Base-by-base conservation (phyloP, 2,329 filamentous ascomycete genomes). In the Colletotrichum aenigma region DNA sequence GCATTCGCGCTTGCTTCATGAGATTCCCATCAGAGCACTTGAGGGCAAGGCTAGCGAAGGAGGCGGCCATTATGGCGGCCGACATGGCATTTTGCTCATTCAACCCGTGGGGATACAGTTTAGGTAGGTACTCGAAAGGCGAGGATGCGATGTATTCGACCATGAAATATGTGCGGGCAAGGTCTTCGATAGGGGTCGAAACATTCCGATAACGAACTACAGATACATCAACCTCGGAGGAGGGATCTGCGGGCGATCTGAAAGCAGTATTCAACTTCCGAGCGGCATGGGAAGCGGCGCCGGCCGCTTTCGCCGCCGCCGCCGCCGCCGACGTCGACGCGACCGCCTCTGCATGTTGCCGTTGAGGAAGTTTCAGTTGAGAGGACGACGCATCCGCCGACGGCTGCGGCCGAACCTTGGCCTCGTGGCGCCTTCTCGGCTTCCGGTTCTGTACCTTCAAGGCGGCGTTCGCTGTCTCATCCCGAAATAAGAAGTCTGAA, bases 121-220 rank as follows among this genome's bases (percentile, higher is more conserved):
- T 43, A 1, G 80, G 76, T 2, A 82, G 66, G 32, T 81, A 82
- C 7, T 81, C 77, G 32, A 81, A 82, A 2, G 80, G 78, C 3
- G 81, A 79, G 3, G 79, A 71, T 7, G 65, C n/a, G 32, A 81
- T 81, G 65, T 80, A 81, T 7, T 78, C 77, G 18, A 78, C 79
- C 74, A 81, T 78, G 70, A 81, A 80, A 28, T 79, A 80, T 5
- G 77, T 70, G 30, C 79, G 66, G n/a, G 79, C 78, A 15, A 75
- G 32, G 13, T 75, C 68, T 26, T 75, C 66, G 9, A 71, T 32
- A 15, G 75, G 65, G 24, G 75, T 75, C 2, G 56, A 64, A 36
- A 70, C 13, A n/a, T 66, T 48, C 32, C 70, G 73, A 43, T 72
- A 72, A 26, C 69, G 73, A 72, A 67, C 73, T 21, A 70, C 36